Base-by-base conservation (phyloP, 2,329 filamentous ascomycete genomes). In the Alternaria consortialis region DNA sequence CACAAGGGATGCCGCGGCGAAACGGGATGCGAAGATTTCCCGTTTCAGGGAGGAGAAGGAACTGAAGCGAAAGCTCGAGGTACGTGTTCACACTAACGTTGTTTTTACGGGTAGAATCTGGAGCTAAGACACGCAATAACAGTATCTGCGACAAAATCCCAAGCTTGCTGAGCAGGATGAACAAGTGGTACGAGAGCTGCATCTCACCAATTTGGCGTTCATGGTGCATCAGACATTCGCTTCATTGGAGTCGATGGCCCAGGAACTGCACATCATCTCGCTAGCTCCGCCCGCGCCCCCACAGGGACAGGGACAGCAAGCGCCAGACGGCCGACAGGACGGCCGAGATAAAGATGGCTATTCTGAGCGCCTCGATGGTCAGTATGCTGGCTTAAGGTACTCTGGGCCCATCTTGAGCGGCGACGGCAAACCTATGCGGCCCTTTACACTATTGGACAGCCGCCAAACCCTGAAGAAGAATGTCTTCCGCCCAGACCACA, bases 401-500 rank as follows among this genome's bases (percentile, higher is more conserved):
- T 80, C 81, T 12, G 92, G 92, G 0, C 92, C 94, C 0, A 83
- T 98, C 20, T 84, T 99, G 25, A 91, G 89, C 64, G 86, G 84
- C 63, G 85, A 90, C 58, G 95, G 95, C 44, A 95, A 92, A 75
- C 95, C 95, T 13, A 83, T 98, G 69, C 88, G 94, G 70, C 94
- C 94, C 0, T 98, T 99, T 74, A 97, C 93, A 1, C 84, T 99
- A 23, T 84, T 96, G 5, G 90, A 90, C 60, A 90, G 85, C 67
- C 87, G 95, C 37, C 88, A 92, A 63, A 89, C 93, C 63, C 80
- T 97, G 60, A 87, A 89, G 62, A 85, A 89, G 60, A 91, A 91
- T 3, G 94, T 99, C 0, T 99, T 99, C 80, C 86, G 92, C 56
- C 88, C 93, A 0, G 93, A 95, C 7, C 95, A 99, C 77, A 97